A percentile compares a stretch with the other conserved stretches of the same genome.
phyloP scores from a whole-genome alignment of 345 rosid species.

The Arabidopsis thaliana region TAIR10.1 NC_003076.8:19226001-19226500 shows the following conservation, averaged over 20 bases:
- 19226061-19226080: not conserved
- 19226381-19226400: not conserved
- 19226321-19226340: not conserved
- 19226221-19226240: not conserved
- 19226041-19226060: not conserved
- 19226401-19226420: not conserved
- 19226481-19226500: not conserved
- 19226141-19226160: not conserved
- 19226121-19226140: not conserved
- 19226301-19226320: conserved; percentile 7
- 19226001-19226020: not conserved
- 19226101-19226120: conserved; percentile 15
- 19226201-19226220: conserved; percentile 2
- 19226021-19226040: not conserved
- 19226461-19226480: not conserved
- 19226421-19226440: not conserved
- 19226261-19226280: not conserved
- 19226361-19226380: not conserved
- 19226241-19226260: not conserved
- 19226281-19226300: not conserved
- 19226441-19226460: conserved; percentile 5
- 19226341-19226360: not conserved
- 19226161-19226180: conserved; percentile 16
- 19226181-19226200: not conserved
- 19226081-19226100: not conserved